phyloP scores from a whole-genome alignment of 2,329 filamentous ascomycete genomes.

The Nakataea oryzae region DNA sequence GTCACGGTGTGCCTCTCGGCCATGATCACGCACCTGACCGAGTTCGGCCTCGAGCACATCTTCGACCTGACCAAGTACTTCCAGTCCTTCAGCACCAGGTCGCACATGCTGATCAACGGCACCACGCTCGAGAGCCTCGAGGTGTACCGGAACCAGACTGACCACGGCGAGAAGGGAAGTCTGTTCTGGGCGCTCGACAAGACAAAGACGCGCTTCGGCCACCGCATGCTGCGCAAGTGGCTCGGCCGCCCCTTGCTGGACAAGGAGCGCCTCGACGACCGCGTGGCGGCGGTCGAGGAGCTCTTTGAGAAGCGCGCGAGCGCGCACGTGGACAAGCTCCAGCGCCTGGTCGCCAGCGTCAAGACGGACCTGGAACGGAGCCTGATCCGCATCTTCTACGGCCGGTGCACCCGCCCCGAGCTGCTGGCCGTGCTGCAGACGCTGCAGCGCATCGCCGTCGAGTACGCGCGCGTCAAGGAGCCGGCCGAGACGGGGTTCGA shows the following conservation, averaged over 20 bases:
- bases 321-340: constrained; percentile 61
- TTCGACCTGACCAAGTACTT: constrained; percentile 97
- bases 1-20: constrained; percentile 89
- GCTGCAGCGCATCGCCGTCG: constrained; percentile 68
- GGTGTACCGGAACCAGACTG: constrained; percentile 90
- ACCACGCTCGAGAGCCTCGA: constrained; percentile 91
- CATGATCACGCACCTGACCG: constrained; percentile 88
- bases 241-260: constrained; percentile 83
- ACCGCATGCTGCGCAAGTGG: constrained; percentile 85
- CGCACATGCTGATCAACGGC: constrained; percentile 92
- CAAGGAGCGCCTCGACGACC: constrained; percentile 60
- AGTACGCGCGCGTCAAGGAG: constrained; percentile 59
- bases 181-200: constrained; percentile 94
- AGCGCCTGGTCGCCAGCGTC: constrained; percentile 57
- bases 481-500: constrained; percentile 61
- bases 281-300: constrained; percentile 79
- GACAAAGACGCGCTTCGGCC: constrained; percentile 81
- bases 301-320: constrained; percentile 60
- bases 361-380: constrained; percentile 84
- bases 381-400: constrained; percentile 92
- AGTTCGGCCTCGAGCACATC: constrained; percentile 90
- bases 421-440: constrained; percentile 77
- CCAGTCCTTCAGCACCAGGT: constrained; percentile 83
- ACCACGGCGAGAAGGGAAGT: constrained; percentile 75
- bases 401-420: constrained; percentile 85